Base-by-base conservation (phyloP, 169 alveolate genomes). In the Plasmodium falciparum region DNA sequence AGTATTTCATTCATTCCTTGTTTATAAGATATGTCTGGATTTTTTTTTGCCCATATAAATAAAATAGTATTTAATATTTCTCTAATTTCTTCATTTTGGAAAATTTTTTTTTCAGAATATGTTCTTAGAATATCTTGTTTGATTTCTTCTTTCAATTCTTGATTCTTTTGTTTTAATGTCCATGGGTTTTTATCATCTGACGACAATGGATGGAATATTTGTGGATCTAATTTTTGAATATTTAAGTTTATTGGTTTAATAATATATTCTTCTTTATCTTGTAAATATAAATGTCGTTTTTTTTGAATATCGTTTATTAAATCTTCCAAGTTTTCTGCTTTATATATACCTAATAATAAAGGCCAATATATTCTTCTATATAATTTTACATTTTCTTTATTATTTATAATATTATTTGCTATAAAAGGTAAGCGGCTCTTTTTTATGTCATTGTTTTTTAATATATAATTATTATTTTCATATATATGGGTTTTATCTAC, bases 1-100 rank as follows among this genome's bases (percentile, higher is more conserved):
- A 92, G 47, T 15, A 93, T 22, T 78, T 93, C 96, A 49, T 93
- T 93, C 95, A 93, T 92, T 3, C 96, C 96, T 91, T 93, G 96
- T 49, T 88, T 89, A 73, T 93, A 93, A 9, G 95, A 89, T 15
- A 93, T 90, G 17, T 92, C 89, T 15, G 74, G 88, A 69, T 93
- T 93, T 73, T 93, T 95, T 52, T 83, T 90, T 33, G 95, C 93
- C 96, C 95, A 93, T 2, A 92, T 83, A 73, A 83, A 93, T n/a
- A 93, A 70, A 15, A 93, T 85, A 52, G 88, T 92, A 66, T 93
- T 93, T 73, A 93, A 69, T 20, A 93, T 73, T 63, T 92, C 90
- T 20, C 95, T 85, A 17, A 93, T 94, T 58, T 61, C 39, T 29
- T 92, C 96, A 47, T 62, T 71, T 58, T 73, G 93, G 72, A 93